Evolutionary conservation across 257 asterid species (phyloP).

Genomic region (Cynanchum wilfordii): DNA sequence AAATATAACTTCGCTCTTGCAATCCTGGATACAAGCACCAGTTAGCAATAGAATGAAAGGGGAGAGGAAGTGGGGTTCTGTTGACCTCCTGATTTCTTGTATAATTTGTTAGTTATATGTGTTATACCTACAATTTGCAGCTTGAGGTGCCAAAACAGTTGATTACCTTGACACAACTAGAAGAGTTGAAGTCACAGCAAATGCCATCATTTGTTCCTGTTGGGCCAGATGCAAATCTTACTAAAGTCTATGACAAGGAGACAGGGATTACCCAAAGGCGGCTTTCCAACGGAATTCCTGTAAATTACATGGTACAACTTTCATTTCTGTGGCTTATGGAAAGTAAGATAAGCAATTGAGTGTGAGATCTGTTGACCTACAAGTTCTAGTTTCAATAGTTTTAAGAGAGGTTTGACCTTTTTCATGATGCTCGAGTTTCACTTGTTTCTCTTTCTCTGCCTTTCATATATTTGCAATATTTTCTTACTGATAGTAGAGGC

Average conservation of each 20-base stretch:
- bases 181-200: slow-evolving; percentile 48
- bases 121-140: slow-evolving; percentile 41
- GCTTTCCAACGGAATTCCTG: slow-evolving; percentile 98
- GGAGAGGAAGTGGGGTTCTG: neutral
- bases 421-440: neutral
- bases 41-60: neutral
- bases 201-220: slow-evolving; percentile 68
- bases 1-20: neutral
- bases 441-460: neutral
- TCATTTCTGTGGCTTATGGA: neutral
- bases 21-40: slow-evolving; percentile 1
- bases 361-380: neutral
- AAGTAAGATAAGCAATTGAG: neutral
- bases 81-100: neutral
- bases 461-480: neutral
- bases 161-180: slow-evolving; percentile 58
- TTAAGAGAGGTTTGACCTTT: neutral
- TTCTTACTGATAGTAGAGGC: neutral
- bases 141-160: slow-evolving; percentile 94
- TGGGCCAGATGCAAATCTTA: slow-evolving; percentile 41
- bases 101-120: slow-evolving; percentile 15
- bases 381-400: neutral
- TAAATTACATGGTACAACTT: slow-evolving; percentile 70
- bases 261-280: slow-evolving; percentile 82
- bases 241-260: slow-evolving; percentile 67